A percentile compares a stretch with the other conserved stretches of the same genome.
phyloP scores from a whole-genome alignment of 1,284 basidiomycete genomes.

The Trichosporon sp. region DNA sequence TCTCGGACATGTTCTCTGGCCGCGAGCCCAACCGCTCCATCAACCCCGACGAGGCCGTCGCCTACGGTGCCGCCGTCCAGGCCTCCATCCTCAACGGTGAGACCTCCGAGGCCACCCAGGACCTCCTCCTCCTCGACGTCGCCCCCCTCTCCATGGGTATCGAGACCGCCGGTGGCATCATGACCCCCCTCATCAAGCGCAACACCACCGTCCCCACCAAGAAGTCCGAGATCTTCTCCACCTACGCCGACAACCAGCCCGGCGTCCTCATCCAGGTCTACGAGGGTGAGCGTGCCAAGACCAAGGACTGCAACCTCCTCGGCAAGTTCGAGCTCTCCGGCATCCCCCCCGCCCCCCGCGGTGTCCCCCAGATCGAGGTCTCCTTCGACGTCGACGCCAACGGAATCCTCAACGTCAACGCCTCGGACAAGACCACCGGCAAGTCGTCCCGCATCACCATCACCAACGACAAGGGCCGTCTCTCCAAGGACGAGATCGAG shows the following conservation, averaged over 20 bases:
- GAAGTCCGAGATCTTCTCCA: conserved; percentile 98
- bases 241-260: conserved; percentile 98
- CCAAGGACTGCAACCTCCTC: conserved; percentile 99
- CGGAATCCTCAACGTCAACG: conserved; percentile 90
- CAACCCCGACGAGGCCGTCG: conserved; percentile 94
- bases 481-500: conserved; percentile 98
- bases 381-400: conserved; percentile 99
- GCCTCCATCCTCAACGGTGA: conserved; percentile 89
- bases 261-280: conserved; percentile 98
- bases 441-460: conserved; percentile 80
- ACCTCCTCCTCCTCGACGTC: conserved; percentile 93
- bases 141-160: conserved; percentile 69
- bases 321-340: conserved; percentile 99
- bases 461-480: conserved; percentile 97
- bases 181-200: conserved; percentile 87
- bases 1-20: conserved; percentile 98
- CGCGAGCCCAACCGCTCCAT: conserved; percentile 94
- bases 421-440: conserved; percentile 95
- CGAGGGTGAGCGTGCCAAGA: conserved; percentile 98
- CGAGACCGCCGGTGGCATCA: conserved; percentile 97
- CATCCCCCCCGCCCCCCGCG: conserved; percentile 96
- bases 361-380: conserved; percentile 97
- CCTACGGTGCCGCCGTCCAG: conserved; percentile 96
- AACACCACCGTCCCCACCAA: conserved; percentile 98
- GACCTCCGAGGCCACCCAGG: conserved; percentile 66